A percentile compares a stretch with the other conserved stretches of the same genome.
Conservation (phyloP, 1,139 yeast species). For the Yamadazyma songkhlaensis region DNA sequence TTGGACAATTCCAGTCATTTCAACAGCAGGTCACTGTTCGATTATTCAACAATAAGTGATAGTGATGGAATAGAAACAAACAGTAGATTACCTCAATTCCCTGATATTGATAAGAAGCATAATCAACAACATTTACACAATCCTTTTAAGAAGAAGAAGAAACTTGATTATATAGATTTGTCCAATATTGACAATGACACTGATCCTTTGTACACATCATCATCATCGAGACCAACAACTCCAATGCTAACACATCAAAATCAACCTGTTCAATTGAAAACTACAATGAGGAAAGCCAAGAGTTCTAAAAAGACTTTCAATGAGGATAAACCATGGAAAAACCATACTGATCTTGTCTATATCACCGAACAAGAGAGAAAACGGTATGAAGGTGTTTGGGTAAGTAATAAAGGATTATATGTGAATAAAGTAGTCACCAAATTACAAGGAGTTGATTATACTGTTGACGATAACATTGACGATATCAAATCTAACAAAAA, state of each 20-base stretch:
- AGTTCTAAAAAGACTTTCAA: slow-evolving; percentile 56
- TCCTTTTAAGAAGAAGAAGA: slow-evolving; percentile 18
- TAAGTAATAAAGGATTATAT: slow-evolving; percentile 72
- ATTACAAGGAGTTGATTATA: slow-evolving; percentile 34
- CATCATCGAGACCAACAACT: slow-evolving; percentile 16
- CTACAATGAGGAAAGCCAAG: slow-evolving; percentile 67
- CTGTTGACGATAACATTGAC: too few species aligned
- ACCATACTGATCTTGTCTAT: slow-evolving; percentile 60
- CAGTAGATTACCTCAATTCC: slow-evolving; percentile 26
- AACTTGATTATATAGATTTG: slow-evolving; percentile 16
- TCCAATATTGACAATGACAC: slow-evolving; percentile 14
- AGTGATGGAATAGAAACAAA: slow-evolving; percentile 11
- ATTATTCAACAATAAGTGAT: slow-evolving; percentile 12
- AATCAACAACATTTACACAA: slow-evolving; percentile 4
- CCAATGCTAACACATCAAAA: slow-evolving; percentile 16
- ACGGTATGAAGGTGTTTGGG: slow-evolving; percentile 93
- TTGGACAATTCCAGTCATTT: slow-evolving; percentile 5
- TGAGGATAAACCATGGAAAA: slow-evolving; percentile 95
- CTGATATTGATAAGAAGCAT: slow-evolving; percentile 17
- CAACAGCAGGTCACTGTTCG: slow-evolving; percentile 17
- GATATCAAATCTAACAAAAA: too few species aligned
- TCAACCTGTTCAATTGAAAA: slow-evolving; percentile 46
- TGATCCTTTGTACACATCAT: slow-evolving; percentile 12
- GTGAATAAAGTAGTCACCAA: slow-evolving; percentile 40
- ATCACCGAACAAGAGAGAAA: slow-evolving; percentile 75